Evolutionary conservation across 148 eudicot species (phyloP), one percentile per base, ranked within the genome.

Genomic region (Silene conica): DNA sequence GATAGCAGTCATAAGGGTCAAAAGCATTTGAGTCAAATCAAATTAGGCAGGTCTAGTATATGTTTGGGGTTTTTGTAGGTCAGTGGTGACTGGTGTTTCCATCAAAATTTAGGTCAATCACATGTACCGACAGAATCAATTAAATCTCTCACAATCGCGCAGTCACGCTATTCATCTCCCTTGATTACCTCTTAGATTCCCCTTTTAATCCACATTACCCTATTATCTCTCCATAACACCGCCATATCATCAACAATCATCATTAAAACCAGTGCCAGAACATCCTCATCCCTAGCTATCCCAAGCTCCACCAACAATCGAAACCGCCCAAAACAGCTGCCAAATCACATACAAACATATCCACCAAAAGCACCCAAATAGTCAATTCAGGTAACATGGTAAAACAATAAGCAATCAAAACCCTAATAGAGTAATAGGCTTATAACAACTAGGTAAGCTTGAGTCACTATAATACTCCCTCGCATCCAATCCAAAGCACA

Each of bases 311-410:
- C 99, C 83, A 95, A 81, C 6, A 95, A 80, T 77, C 96, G 85
- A 18, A 95, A 80, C 0, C 97, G 96, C 2, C 99, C 76, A 95
- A 87, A 80, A 95, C 99, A 2, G 97, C 97, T 4, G 89, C 97
- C 67, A 95, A 88, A 84, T 95, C 97, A 83, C 92, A 95, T 60
- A 92, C 58, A 41, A 96, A 84, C 89, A 95, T 81, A 1, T 94
- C 96, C 75, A 95, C 86, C 88, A 95, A 83, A 25, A 95, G 93
- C 80, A 84, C 83, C 97, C 96, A 95, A 74, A 96, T 89, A 34
- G 99, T 92, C 97, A 97, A 90, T 64, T 95, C 99, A 55, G 99
- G 99, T 82, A 95, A 83, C 50, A 89, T 76, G 13, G 99, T 92
- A 75, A 95, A 95, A 97, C 97, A 95, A 82, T 88, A 92, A 52